A percentile compares a stretch with the other conserved stretches of the same genome.
Conservation (phyloP, 495 filamentous ascomycete genomes). For the Penicillium paxilli region DNA sequence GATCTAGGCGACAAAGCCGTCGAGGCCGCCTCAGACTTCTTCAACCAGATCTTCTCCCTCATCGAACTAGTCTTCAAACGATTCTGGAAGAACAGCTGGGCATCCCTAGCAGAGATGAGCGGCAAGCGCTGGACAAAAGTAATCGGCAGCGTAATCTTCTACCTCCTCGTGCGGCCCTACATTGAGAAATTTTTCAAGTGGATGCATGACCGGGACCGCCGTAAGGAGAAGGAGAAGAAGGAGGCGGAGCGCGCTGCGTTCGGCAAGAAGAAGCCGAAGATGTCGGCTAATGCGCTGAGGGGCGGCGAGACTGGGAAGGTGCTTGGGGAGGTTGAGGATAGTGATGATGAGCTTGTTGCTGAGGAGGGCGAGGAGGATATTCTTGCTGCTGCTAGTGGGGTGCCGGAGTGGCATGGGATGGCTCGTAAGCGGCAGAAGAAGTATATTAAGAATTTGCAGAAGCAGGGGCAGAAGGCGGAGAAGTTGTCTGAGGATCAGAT, state of each 20-base stretch:
- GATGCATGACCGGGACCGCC: constrained; percentile 56
- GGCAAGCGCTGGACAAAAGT: constrained; percentile 60
- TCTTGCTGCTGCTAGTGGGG: constrained; percentile 44
- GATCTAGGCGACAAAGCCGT: constrained; percentile 25
- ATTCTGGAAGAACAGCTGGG: constrained; percentile 55
- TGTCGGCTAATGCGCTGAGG: constrained; percentile 62
- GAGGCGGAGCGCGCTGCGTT: constrained; percentile 36
- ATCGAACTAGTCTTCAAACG: constrained; percentile 25
- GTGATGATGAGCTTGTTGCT: constrained; percentile 59
- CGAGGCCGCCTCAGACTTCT: constrained; percentile 39
- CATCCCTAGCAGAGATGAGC: constrained; percentile 55
- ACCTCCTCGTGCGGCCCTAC: constrained; percentile 66
- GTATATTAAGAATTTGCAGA: constrained; percentile 51
- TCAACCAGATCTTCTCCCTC: constrained; percentile 31
- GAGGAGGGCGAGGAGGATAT: constrained; percentile 60
- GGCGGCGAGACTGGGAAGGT: constrained; percentile 49
- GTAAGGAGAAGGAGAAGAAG: constrained; percentile 51
- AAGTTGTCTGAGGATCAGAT: constrained; percentile 55
- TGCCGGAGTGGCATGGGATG: constrained; percentile 50
- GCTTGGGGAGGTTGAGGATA: constrained; percentile 42
- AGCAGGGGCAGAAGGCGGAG: constrained; percentile 49
- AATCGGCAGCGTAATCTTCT: constrained; percentile 59
- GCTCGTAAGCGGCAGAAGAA: constrained; percentile 65
- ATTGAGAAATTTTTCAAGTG: constrained; percentile 54
- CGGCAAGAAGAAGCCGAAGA: constrained; percentile 55